Base-by-base conservation (phyloP, 495 filamentous ascomycete species). In the Trichoderma orchidacearum region DNA sequence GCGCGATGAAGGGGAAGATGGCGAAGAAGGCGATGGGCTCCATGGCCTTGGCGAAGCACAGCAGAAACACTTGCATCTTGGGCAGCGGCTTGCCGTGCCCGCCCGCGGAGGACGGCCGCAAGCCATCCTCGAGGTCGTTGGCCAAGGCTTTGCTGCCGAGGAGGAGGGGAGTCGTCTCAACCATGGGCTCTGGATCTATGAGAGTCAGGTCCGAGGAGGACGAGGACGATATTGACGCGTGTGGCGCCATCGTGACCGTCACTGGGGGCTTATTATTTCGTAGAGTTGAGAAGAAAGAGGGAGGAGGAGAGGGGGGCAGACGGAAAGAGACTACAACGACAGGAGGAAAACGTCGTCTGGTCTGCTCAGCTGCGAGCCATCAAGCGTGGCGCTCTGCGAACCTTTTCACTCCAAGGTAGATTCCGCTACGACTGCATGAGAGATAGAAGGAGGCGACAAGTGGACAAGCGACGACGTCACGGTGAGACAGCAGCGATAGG, bases 21-120 rank as follows among this genome's bases (percentile, higher is more conserved):
- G 73, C 77, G 70, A 88, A 89, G 69, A 84, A 89, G 15, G 84
- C 82, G 30, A 87, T 71, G 3, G 85, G 85, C 66, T 89, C 85
- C n/a, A 86, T 66, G n/a, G 82, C 64, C 9, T 84, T 75, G 1
- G 81, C 80, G 63, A 77, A 85, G 68, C 85, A 87, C 21, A 89
- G 77, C 3, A 85, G 65, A 36, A 82, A 60, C 36, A 89, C 77
- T 62, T 88, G 85, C 9, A 58, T 21, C 54, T 69, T 68, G 11
- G 83, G 84, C 13, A 89, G 59, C 8, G 82, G 76, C 53, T 66
- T 71, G 57, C 68, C 62, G 3, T 56, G n/a, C n/a, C n/a, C n/a
- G n/a, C n/a, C n/a, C n/a, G 28, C 3, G 51, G 5, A 38, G 54
- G 23, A 68, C 69, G 36, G 41, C 48, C 3, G 61, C 50, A 15